Base-by-base conservation (phyloP, 2,329 filamentous ascomycete genomes). In the Alternaria rosae region DNA sequence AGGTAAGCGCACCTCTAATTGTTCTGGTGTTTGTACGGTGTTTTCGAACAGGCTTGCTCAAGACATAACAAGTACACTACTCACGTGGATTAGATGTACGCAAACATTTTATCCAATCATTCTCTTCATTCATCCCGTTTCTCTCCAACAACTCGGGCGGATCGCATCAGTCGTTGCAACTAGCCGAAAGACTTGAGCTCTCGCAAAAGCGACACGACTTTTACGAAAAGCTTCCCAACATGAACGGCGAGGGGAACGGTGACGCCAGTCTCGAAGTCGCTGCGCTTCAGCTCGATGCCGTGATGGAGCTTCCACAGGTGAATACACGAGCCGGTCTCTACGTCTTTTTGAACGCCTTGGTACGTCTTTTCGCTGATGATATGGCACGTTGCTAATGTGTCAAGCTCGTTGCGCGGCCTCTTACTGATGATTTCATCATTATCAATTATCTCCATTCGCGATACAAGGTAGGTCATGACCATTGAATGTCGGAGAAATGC, bases 281-380 rank as follows among this genome's bases (percentile, higher is more conserved):
- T 61, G 79, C 81, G 17, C 75, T 87, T n/a, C 84, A 87, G 54
- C 83, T 87, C 38, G 84, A 87, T 64, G 79, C 82, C 13, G 75
- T 89, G 10, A 82, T 86, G 25, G 92, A 96, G 52, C 80, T 94
- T 10, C 91, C 91, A 4, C 83, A 88, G 28, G 83, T 90, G 50
- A 93, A 92, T 68, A 92, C 93, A 4, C 87, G 93, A 76, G 91
- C 92, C 54, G 93, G 92, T 6, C 83, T 97, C 57, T 97, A 95
- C 74, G 85, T 97, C 7, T 95, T 94, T 76, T 82, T 97, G 9
- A 95, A 93, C 75, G 89, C 93, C 57, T 86, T 91, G 76, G 91
- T 95, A 82, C 68, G 88, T 76, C 11, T 17, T 58, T 4, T 13
- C 8, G 23, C 20, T 23, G 3, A n/a, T 25, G 21, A 23, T 6